These are phyloP conservation scores for Arctostaphylos glauca DNA, from an alignment of 148 eudicot genomes.

Conservation along the genomic window DNA sequence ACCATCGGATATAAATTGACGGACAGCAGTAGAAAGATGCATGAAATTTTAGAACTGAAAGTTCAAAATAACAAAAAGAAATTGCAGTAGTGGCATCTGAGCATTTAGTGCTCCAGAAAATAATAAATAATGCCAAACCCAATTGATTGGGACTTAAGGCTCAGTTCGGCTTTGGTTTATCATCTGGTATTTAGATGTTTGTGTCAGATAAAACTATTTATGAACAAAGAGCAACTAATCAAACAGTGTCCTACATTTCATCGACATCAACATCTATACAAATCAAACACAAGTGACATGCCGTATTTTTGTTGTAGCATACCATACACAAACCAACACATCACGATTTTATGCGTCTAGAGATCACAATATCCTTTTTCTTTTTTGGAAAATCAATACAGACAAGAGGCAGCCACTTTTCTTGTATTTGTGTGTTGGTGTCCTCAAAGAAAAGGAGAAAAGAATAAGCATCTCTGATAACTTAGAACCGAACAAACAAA, in stretches of 20 bases:
- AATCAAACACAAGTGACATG: background rate
- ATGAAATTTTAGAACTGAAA: background rate
- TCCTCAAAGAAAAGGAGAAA: background rate
- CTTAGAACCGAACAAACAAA: background rate
- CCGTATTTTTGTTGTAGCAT: background rate
- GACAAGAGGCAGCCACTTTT: background rate
- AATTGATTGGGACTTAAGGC: no score
- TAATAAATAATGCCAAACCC: background rate
- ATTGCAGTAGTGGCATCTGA: background rate
- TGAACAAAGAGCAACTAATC: background rate
- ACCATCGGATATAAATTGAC: constrained; percentile 1
- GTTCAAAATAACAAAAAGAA: background rate
- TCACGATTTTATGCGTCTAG: background rate
- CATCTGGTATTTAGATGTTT: background rate
- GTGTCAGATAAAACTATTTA: background rate
- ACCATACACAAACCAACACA: background rate
- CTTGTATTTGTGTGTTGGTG: background rate
- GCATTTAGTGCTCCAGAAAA: background rate
- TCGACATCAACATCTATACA: background rate
- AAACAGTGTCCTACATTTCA: background rate
- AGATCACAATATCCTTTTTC: no score
- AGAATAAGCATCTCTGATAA: background rate
- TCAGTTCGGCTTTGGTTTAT: background rate
- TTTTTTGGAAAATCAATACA: background rate
- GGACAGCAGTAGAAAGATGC: background rate